Percentiles rank a stretch among this genome's conserved stretches.
Conservation (phyloP, 2,329 filamentous ascomycete genomes). For the Alternaria tenuissima region DNA sequence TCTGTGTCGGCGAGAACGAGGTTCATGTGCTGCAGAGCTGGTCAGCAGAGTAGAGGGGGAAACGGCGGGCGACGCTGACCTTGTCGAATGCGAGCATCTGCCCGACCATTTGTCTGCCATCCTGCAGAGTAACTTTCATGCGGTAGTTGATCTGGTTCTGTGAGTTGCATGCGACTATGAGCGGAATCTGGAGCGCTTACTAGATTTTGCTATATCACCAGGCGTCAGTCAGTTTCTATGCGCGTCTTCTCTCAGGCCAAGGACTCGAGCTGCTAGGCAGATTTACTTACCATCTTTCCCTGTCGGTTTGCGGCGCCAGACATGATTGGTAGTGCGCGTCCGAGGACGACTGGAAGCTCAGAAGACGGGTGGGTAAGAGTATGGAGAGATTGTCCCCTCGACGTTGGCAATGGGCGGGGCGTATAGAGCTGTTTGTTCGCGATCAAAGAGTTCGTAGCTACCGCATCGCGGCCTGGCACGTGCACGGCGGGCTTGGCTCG, state of each 20-base stretch:
- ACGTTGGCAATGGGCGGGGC: conserved; percentile 31
- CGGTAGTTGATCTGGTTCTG: conserved; percentile 90
- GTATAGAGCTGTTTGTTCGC: conserved; percentile 33
- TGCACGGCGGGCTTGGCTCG: conserved; percentile 9
- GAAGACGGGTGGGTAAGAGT: conserved; percentile 9
- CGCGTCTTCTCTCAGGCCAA: conserved; percentile 54
- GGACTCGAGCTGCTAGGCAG: conserved; percentile 47
- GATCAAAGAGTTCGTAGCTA: conserved; percentile 18
- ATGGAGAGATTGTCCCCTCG: conserved; percentile 23
- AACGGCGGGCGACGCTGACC: conserved; percentile 58
- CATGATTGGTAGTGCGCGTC: conserved; percentile 54
- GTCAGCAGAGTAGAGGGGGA: conserved; percentile 21
- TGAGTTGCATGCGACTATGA: conserved; percentile 29
- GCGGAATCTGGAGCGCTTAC: conserved; percentile 57
- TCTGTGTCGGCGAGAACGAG: conserved; percentile 98
- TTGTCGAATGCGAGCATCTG: conserved; percentile 99
- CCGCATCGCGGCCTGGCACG: conserved; percentile 19
- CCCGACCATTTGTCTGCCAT: conserved; percentile 94
- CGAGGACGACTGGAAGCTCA: conserved; percentile 51
- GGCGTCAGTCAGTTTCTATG: conserved; percentile 54
- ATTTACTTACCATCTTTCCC: conserved; percentile 93
- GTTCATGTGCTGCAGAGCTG: conserved; percentile 84
- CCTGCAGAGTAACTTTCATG: conserved; percentile 95
- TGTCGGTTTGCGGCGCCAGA: conserved; percentile 76
- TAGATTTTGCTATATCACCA: conserved; percentile 66